These are phyloP conservation scores for Yamadazyma oceani DNA, from an alignment of 1,139 yeast genomes.

Conservation along the genomic window DNA sequence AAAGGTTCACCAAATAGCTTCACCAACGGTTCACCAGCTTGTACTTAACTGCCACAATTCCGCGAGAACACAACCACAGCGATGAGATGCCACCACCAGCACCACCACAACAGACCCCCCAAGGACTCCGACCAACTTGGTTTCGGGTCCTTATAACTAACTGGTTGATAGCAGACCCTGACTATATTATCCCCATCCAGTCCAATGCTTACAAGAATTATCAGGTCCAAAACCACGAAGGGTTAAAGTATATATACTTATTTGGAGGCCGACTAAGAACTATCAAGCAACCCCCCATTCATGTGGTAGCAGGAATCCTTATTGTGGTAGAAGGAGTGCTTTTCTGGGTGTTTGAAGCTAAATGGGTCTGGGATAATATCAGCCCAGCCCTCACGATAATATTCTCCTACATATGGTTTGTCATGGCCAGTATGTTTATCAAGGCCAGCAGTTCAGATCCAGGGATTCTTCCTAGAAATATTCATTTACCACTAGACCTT, in stretches of 20 bases:
- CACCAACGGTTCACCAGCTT: too few species aligned
- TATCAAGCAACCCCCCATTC: conserved; percentile 36
- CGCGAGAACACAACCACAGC: too few species aligned
- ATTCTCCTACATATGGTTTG: conserved; percentile 58
- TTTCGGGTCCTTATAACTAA: conserved; percentile 29
- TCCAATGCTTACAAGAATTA: conserved; percentile 24
- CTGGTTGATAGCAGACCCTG: conserved; percentile 48
- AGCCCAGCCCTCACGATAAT: conserved; percentile 60
- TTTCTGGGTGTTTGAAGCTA: conserved; percentile 43
- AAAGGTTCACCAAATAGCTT: too few species aligned
- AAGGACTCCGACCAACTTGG: conserved; percentile 7
- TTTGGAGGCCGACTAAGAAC: conserved; percentile 65
- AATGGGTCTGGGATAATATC: conserved; percentile 57
- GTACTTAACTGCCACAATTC: too few species aligned
- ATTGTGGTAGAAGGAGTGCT: conserved; percentile 52
- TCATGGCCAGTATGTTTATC: conserved; percentile 48
- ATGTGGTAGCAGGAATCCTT: conserved; percentile 31
- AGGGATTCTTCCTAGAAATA: conserved; percentile 68
- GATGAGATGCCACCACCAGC: not conserved
- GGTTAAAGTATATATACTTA: conserved; percentile 44
- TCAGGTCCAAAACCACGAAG: conserved; percentile 33
- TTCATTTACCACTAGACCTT: conserved; percentile 47
- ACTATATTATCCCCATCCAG: conserved; percentile 15
- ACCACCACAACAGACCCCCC: not conserved
- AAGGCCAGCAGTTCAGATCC: conserved; percentile 66